A percentile compares a stretch with the other conserved stretches of the same genome.
Conservation (phyloP, 148 eudicot species). For the Polygonum maritimum region DNA sequence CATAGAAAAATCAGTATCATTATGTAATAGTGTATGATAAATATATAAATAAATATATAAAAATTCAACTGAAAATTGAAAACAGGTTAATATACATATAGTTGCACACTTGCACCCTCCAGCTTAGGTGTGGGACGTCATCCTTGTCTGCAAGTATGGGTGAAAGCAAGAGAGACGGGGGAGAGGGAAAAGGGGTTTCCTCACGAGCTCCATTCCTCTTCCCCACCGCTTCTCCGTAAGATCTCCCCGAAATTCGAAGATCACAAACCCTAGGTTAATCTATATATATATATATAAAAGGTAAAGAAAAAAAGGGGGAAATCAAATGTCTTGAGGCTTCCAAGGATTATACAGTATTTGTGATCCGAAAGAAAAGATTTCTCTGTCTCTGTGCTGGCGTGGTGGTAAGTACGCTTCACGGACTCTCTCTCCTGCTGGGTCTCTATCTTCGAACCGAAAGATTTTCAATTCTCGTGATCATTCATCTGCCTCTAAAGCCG, state of each 20-base stretch:
- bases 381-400: slow-evolving; percentile 3
- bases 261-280: background rate
- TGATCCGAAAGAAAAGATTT: background rate
- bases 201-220: slow-evolving; percentile 1
- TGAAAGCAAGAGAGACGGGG: background rate
- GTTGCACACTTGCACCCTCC: background rate
- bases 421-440: slow-evolving; percentile 13
- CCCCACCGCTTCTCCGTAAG: slow-evolving; percentile 2
- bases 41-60: too few relatives aligned
- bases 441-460: slow-evolving; percentile 21
- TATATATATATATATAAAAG: too few relatives aligned
- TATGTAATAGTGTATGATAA: too few relatives aligned
- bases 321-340: background rate
- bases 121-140: background rate
- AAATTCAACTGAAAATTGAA: too few relatives aligned
- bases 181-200: background rate
- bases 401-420: slow-evolving; percentile 29
- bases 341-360: background rate
- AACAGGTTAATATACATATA: too few relatives aligned
- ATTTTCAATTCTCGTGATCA: slow-evolving; percentile 15
- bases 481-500: slow-evolving; percentile 7
- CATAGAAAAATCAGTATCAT: too few relatives aligned
- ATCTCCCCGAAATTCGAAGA: background rate
- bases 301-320: background rate
- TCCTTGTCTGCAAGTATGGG: background rate